A percentile compares a stretch with the other conserved stretches of the same genome.
Evolutionary conservation across 164 flowering plant genomes (phyloP).

Genomic region (Magnolia sinica): DNA sequence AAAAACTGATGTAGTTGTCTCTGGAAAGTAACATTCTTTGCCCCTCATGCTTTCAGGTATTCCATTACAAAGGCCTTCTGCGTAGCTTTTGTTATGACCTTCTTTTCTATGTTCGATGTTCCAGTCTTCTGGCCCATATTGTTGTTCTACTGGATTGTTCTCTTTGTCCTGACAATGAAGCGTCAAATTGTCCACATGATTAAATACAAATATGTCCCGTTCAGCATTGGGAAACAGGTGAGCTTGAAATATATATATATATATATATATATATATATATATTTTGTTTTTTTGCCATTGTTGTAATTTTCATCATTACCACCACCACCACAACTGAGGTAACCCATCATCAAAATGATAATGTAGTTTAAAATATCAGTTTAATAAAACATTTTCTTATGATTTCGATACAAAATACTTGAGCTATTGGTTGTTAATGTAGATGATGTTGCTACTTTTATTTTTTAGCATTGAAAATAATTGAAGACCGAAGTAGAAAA

Average conservation of each 20-base stretch:
- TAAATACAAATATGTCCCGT: constrained; percentile 62
- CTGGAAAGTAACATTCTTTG: background rate
- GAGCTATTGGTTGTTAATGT: background rate
- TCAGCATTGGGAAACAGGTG: constrained; percentile 76
- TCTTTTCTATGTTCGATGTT: constrained; percentile 70
- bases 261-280: too few relatives aligned
- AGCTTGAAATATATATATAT: constrained; percentile 16
- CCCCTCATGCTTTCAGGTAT: constrained; percentile 42
- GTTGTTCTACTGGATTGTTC: constrained; percentile 68
- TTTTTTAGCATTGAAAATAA: too few relatives aligned
- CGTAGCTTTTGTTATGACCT: constrained; percentile 73
- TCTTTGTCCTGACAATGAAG: constrained; percentile 75
- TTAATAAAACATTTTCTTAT: too few relatives aligned
- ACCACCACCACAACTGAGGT: background rate
- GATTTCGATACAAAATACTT: background rate
- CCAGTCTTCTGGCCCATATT: constrained; percentile 84
- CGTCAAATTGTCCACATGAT: constrained; percentile 81
- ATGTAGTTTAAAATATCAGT: background rate
- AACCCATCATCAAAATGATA: background rate
- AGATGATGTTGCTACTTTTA: background rate
- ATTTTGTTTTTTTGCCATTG: background rate
- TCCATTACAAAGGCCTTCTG: constrained; percentile 68
- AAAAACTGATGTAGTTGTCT: background rate
- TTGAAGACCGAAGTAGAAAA: background rate
- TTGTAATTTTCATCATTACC: background rate